Conservation (phyloP, 805 yeast genomes). For the Ogataea wickerhamii region DNA sequence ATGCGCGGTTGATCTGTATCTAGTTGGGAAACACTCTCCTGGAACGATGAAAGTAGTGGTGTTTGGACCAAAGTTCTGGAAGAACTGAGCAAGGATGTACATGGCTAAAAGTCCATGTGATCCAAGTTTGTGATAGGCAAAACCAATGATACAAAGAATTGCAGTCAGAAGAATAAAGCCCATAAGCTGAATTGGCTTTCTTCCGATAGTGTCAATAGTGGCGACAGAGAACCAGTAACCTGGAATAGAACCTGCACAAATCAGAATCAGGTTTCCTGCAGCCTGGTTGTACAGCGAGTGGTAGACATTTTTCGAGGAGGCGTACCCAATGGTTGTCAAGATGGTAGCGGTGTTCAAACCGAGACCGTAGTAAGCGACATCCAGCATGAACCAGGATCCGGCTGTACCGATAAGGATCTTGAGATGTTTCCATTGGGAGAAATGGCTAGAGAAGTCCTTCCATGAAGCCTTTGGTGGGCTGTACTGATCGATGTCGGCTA, state of each 20-base stretch:
- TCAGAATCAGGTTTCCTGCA: slow-evolving; percentile 88
- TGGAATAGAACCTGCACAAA: slow-evolving; percentile 93
- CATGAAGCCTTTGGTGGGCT: slow-evolving; percentile 80
- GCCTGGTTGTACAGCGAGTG: slow-evolving; percentile 67
- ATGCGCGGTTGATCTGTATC: slow-evolving; percentile 94
- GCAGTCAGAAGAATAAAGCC: slow-evolving; percentile 73
- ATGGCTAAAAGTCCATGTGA: slow-evolving; percentile 69
- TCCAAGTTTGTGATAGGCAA: slow-evolving; percentile 69
- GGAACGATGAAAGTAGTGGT: slow-evolving; percentile 88
- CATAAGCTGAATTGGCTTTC: slow-evolving; percentile 75
- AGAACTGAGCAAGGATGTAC: slow-evolving; percentile 78
- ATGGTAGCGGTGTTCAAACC: slow-evolving; percentile 79
- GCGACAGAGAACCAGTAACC: slow-evolving; percentile 89
- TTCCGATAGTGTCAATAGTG: slow-evolving; percentile 75
- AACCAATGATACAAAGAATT: slow-evolving; percentile 77
- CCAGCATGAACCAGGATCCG: slow-evolving; percentile 86
- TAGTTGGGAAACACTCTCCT: slow-evolving; percentile 90
- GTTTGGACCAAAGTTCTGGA: slow-evolving; percentile 92
- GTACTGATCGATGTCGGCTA: slow-evolving; percentile 28
- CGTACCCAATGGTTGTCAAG: slow-evolving; percentile 79
- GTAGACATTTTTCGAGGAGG: slow-evolving; percentile 69
- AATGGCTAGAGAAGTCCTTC: slow-evolving; percentile 68
- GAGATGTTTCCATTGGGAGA: slow-evolving; percentile 82
- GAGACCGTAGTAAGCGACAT: slow-evolving; percentile 88
- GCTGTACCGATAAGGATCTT: slow-evolving; percentile 86